Base-by-base conservation (phyloP, 306 rosid species). In the Prunus salicina region DNA sequence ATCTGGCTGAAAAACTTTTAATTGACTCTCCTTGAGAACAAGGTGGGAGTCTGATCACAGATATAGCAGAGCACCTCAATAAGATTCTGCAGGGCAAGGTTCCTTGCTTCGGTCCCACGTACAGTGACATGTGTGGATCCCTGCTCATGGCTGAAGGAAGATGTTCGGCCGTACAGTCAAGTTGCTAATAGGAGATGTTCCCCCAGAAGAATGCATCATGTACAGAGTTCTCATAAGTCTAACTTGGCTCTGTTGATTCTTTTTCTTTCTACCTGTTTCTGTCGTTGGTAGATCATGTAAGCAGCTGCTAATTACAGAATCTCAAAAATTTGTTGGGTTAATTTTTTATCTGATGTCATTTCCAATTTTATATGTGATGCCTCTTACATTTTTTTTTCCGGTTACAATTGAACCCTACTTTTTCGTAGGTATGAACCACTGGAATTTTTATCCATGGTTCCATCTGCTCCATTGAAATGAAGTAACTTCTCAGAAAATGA, bases 1-100 rank as follows among this genome's bases (percentile, higher is more conserved):
- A 77, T 77, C 80, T 15, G 77, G 88, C 72, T 88, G 80, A 83
- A 19, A 66, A n/a, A 15, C 57, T 61, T 61, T 19, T 58, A 2
- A 18, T 61, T 13, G 63, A 64, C 75, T 71, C 60, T 76, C 75
- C 71, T 13, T 12, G 49, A 70, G 66, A 41, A 63, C 46, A 10
- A 57, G 56, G 73, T 47, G 60, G 51, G 19, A 16, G 46, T 57
- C 69, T 50, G 10, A 58, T 38, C 67, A 19, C 72, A 9, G 32
- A 62, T 16, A 38, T 49, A 19, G 32, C 30, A 24, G 14, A 25
- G 70, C 62, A 50, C 43, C 68, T 47, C 32, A 69, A 62, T 63
- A 69, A 75, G 45, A 69, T 28, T 28, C 28, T 6, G 80, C 47
- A 55, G 73, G 73, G 62, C 65, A 64, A 72, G 64, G 27, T 47